A percentile compares a stretch with the other conserved stretches of the same genome.
Conservation (phyloP, 805 yeast genomes). For the Schwanniomyces pseudopolymorphus region DNA sequence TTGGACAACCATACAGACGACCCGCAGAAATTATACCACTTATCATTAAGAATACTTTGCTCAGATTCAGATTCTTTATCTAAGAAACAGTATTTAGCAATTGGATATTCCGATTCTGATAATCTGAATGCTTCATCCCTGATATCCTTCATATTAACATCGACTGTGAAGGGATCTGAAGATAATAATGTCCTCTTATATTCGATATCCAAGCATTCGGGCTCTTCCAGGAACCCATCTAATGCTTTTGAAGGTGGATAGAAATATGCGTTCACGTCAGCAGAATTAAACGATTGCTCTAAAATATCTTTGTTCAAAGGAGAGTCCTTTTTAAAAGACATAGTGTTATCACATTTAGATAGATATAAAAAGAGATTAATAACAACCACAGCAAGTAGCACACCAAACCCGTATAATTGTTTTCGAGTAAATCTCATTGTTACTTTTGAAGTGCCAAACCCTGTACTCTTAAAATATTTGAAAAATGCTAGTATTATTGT, state of each 20-base stretch:
- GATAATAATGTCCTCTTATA: background rate
- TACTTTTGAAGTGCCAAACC: no score
- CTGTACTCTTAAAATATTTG: no score
- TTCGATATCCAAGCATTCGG: background rate
- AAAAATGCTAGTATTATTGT: no score
- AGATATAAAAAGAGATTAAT: background rate
- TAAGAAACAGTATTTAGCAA: conserved; percentile 9
- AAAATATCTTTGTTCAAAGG: background rate
- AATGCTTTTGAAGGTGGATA: background rate
- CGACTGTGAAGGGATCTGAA: background rate
- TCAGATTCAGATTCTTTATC: conserved; percentile 11
- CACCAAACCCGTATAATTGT: no score
- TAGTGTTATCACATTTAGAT: background rate
- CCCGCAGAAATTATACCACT: conserved; percentile 14
- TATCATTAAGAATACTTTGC: conserved; percentile 7
- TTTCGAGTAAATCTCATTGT: no score
- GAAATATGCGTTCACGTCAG: background rate
- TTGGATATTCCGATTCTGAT: conserved; percentile 5
- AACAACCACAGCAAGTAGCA: background rate
- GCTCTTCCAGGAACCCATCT: background rate
- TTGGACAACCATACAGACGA: conserved; percentile 9
- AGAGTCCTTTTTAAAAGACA: background rate
- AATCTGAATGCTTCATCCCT: conserved; percentile 10
- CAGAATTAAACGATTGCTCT: background rate
- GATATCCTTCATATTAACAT: conserved; percentile 6